These are phyloP conservation scores for Celoporthe dispersa DNA, from an alignment of 2,329 filamentous ascomycete genomes.

Conservation along the genomic window DNA sequence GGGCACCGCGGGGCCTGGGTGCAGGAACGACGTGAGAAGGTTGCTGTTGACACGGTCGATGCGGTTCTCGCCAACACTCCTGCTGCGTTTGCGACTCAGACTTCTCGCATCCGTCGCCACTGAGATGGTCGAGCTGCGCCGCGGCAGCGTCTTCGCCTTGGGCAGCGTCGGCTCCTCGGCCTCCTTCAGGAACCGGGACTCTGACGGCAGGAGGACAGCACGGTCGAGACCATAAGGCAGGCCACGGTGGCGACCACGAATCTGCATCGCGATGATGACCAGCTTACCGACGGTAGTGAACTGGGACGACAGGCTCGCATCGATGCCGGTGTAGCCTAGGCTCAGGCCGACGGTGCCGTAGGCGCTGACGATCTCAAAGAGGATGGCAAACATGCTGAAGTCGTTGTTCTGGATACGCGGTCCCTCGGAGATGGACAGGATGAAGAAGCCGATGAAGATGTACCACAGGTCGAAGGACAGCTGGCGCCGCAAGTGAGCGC, in stretches of 20 bases:
- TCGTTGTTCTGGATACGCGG: slow-evolving; percentile 63
- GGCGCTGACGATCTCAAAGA: slow-evolving; percentile 88
- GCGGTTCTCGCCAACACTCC: slow-evolving; percentile 36
- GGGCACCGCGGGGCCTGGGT: slow-evolving; percentile 50
- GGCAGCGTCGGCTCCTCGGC: slow-evolving; percentile 49
- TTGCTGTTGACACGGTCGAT: slow-evolving; percentile 43
- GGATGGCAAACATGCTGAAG: slow-evolving; percentile 70
- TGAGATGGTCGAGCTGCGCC: slow-evolving; percentile 43
- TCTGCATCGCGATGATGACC: slow-evolving; percentile 70
- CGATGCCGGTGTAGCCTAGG: slow-evolving; percentile 75
- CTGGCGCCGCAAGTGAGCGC: slow-evolving; percentile 88
- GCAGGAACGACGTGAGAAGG: slow-evolving; percentile 51
- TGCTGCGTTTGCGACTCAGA: slow-evolving; percentile 41
- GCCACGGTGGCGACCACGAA: slow-evolving; percentile 71
- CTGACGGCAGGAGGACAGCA: slow-evolving; percentile 63
- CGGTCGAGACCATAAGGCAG: slow-evolving; percentile 69
- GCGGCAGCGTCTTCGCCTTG: slow-evolving; percentile 35
- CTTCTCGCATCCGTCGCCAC: slow-evolving; percentile 34
- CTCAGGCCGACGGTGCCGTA: slow-evolving; percentile 95
- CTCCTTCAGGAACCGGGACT: slow-evolving; percentile 59
- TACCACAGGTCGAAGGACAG: slow-evolving; percentile 98
- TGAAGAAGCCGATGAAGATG: slow-evolving; percentile 89
- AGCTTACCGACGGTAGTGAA: slow-evolving; percentile 77
- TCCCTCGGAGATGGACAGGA: slow-evolving; percentile 89
- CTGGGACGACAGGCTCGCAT: slow-evolving; percentile 81